Evolutionary conservation across 2,329 filamentous ascomycete genomes (phyloP).

Genomic region (Colletotrichum sp.): DNA sequence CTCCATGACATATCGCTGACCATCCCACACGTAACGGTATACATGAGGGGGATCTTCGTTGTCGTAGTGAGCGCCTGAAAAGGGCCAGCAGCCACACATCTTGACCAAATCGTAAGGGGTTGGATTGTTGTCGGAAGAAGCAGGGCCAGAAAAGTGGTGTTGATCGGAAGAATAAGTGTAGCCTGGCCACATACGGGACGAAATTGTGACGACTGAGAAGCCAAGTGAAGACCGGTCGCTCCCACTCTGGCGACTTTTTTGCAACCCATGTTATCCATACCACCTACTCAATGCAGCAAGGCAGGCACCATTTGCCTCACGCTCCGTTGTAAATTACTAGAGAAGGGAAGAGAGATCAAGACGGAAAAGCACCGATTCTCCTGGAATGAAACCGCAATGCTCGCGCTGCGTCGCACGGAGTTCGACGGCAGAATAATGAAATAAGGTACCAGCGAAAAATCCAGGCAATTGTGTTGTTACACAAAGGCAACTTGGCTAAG

Average conservation of each 20-base stretch:
- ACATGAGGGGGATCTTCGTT: conserved; percentile 39
- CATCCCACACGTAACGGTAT: conserved; percentile 47
- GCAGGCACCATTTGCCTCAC: not conserved
- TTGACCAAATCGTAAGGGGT: conserved; percentile 4
- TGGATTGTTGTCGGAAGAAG: not conserved
- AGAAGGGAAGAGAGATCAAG: not conserved
- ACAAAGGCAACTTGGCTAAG: not conserved
- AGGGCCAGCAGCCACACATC: conserved; percentile 62
- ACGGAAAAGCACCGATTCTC: not conserved
- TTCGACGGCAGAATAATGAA: not conserved
- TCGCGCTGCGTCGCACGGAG: not conserved
- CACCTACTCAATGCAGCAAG: not conserved
- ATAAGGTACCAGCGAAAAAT: not conserved
- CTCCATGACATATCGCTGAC: conserved; percentile 39
- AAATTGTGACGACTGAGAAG: not conserved
- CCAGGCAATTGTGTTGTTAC: not conserved
- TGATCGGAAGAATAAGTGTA: not conserved
- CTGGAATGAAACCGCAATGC: not conserved
- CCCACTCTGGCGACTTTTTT: not conserved
- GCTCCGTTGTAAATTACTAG: not conserved
- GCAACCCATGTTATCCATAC: not conserved
- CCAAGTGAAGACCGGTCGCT: not conserved
- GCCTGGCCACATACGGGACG: not conserved
- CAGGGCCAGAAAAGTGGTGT: not conserved
- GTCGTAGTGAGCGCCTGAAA: conserved; percentile 51